These are phyloP conservation scores for Benincasa hispida DNA, from an alignment of 306 rosid genomes.

Conservation along the genomic window DNA sequence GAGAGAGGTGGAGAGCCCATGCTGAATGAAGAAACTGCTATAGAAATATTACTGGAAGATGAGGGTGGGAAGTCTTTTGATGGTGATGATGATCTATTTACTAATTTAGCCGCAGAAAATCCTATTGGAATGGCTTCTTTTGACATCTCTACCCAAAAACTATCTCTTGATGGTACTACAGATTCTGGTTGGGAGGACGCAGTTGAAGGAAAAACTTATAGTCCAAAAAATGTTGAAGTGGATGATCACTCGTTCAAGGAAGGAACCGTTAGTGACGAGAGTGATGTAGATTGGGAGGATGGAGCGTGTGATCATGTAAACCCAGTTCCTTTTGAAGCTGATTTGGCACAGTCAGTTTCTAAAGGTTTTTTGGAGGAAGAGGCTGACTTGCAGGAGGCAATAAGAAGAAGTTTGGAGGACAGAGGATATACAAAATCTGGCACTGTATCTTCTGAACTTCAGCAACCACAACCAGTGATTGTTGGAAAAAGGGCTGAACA, in stretches of 20 bases:
- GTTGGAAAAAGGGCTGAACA: constrained; percentile 16
- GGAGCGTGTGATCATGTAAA: constrained; percentile 38
- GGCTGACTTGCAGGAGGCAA: constrained; percentile 74
- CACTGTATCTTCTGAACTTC: constrained; percentile 11
- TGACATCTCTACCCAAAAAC: constrained; percentile 19
- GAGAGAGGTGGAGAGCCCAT: constrained; percentile 19
- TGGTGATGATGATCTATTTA: constrained; percentile 63
- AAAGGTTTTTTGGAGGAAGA: constrained; percentile 68
- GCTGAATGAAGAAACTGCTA: constrained; percentile 27
- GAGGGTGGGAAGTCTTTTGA: constrained; percentile 26
- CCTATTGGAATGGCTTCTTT: constrained; percentile 21
- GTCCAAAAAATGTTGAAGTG: constrained; percentile 15
- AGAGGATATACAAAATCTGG: constrained; percentile 16
- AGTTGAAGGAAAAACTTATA: constrained; percentile 22
- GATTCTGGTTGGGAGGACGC: constrained; percentile 73
- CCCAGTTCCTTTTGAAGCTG: constrained; percentile 16
- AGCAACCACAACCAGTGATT: constrained; percentile 21
- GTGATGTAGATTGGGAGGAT: constrained; percentile 85
- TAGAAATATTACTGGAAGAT: constrained; percentile 58
- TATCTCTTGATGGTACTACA: constrained; percentile 32
- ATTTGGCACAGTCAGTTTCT: constrained; percentile 29
- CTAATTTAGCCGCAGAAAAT: constrained; percentile 54
- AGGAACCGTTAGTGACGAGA: constrained; percentile 30
- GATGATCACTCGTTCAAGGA: constrained; percentile 16
- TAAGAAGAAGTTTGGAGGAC: constrained; percentile 72